These are phyloP conservation scores for Dactylellina cionopaga DNA, from an alignment of 2,329 filamentous ascomycete species.

Conservation along the genomic window DNA sequence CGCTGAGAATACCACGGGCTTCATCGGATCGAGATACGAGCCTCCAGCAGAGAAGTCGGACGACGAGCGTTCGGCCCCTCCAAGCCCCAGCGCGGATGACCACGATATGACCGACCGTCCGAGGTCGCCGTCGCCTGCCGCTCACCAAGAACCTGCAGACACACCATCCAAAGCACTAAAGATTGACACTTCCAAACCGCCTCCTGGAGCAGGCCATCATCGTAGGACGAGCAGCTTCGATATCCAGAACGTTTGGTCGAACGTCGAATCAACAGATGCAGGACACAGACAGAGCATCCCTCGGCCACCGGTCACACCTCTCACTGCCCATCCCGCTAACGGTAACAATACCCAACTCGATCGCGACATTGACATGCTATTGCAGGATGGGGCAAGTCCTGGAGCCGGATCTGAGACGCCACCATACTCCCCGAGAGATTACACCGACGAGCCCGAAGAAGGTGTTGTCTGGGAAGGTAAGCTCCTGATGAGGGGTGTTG, in stretches of 20 bases:
- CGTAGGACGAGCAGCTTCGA: constrained; percentile 72
- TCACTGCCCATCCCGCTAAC: constrained; percentile 63
- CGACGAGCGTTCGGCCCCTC: constrained; percentile 58
- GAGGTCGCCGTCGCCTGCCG: constrained; percentile 42
- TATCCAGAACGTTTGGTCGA: constrained; percentile 85
- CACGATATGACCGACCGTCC: constrained; percentile 52
- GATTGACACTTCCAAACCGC: constrained; percentile 54
- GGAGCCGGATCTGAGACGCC: constrained; percentile 76
- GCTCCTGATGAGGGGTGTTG: constrained; percentile 79
- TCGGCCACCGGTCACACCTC: constrained; percentile 66
- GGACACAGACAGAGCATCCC: constrained; percentile 63
- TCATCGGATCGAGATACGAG: constrained; percentile 59
- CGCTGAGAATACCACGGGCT: constrained; percentile 64
- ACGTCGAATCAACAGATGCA: constrained; percentile 77
- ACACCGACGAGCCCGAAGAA: constrained; percentile 70
- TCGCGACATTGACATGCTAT: constrained; percentile 86
- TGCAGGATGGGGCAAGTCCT: constrained; percentile 71
- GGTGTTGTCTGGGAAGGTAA: constrained; percentile 81
- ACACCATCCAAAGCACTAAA: constrained; percentile 56
- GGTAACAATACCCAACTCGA: constrained; percentile 72
- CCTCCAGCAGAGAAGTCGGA: constrained; percentile 60
- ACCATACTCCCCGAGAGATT: constrained; percentile 82
- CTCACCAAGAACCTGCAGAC: constrained; percentile 56
- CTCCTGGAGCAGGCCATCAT: constrained; percentile 60
- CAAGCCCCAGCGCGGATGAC: constrained; percentile 57